Percentiles rank a stretch among this genome's conserved stretches.
Evolutionary conservation across 208 protist genomes (phyloP).

Genomic region (Balamuthia mandrillaris): DNA sequence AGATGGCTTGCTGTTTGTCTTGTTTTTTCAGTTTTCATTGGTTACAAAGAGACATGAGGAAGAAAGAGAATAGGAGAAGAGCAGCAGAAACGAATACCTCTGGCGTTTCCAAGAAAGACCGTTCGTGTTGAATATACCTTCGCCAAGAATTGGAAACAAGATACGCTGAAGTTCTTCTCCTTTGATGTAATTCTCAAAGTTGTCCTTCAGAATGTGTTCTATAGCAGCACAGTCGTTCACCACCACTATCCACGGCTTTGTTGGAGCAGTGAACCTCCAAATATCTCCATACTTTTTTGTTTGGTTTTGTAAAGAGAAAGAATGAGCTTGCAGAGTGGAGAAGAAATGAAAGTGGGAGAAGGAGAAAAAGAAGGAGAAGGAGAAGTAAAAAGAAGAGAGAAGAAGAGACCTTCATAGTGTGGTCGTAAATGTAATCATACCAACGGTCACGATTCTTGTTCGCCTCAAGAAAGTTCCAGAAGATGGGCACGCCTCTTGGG

Average conservation of each 20-base stretch:
- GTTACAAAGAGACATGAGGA: too few relatives aligned
- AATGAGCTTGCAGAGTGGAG: too few relatives aligned
- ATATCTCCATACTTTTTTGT: neutral
- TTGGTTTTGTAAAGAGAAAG: too few relatives aligned
- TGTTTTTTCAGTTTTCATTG: too few relatives aligned
- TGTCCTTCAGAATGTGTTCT: neutral
- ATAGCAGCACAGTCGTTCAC: neutral
- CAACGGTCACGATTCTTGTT: too few relatives aligned
- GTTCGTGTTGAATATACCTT: constrained; percentile 36
- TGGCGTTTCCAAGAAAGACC: neutral
- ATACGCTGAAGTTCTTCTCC: neutral
- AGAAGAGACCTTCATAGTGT: too few relatives aligned
- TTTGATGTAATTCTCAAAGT: constrained; percentile 32
- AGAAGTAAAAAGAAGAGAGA: too few relatives aligned
- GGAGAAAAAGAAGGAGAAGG: too few relatives aligned
- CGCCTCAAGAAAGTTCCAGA: too few relatives aligned
- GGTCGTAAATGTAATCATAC: too few relatives aligned
- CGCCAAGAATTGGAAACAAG: neutral
- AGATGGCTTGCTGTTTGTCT: constrained; percentile 20
- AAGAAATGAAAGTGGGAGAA: too few relatives aligned
- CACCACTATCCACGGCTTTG: constrained; percentile 6
- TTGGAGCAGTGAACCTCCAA: neutral
- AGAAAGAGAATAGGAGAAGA: neutral
- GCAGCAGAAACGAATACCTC: neutral
- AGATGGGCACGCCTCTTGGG: too few relatives aligned